phyloP scores from a whole-genome alignment of 352 stramenopile species.

The Globisporangium heterothallicum region DNA sequence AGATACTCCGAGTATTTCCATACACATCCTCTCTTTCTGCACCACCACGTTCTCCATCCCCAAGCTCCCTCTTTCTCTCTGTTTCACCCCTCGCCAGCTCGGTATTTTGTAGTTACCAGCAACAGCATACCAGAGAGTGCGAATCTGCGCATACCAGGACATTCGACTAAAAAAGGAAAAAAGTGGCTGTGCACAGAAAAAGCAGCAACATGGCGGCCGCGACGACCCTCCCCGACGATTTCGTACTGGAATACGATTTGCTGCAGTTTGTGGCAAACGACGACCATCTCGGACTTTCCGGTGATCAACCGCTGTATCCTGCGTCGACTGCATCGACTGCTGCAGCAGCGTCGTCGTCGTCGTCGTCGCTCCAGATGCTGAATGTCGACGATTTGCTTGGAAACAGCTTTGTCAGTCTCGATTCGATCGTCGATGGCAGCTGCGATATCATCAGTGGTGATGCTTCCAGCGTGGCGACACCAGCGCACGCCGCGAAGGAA shows the following conservation, averaged over 20 bases:
- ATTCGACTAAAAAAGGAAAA: no score
- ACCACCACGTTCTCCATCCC: no score
- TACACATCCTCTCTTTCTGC: no score
- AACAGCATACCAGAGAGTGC: no score
- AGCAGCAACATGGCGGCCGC: slow-evolving; percentile 11
- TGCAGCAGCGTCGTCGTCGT: background rate
- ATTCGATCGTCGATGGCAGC: slow-evolving; percentile 3
- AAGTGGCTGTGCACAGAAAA: background rate
- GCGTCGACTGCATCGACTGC: background rate
- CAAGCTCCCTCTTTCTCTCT: no score
- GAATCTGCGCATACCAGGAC: no score
- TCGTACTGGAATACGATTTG: slow-evolving; percentile 28
- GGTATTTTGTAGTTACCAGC: no score
- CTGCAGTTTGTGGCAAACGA: slow-evolving; percentile 33
- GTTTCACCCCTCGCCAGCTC: no score
- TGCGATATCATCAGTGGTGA: background rate
- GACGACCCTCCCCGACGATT: slow-evolving; percentile 21
- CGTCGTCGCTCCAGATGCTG: slow-evolving; percentile 11
- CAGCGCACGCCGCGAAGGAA: slow-evolving; percentile 7
- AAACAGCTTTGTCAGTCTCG: slow-evolving; percentile 16
- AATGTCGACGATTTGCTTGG: slow-evolving; percentile 27
- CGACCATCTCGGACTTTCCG: background rate
- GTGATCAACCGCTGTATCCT: background rate
- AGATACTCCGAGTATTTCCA: no score
- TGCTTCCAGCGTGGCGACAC: background rate